Base-by-base conservation (phyloP, 306 rosid species). In the Gynostemma pentaphyllum region DNA sequence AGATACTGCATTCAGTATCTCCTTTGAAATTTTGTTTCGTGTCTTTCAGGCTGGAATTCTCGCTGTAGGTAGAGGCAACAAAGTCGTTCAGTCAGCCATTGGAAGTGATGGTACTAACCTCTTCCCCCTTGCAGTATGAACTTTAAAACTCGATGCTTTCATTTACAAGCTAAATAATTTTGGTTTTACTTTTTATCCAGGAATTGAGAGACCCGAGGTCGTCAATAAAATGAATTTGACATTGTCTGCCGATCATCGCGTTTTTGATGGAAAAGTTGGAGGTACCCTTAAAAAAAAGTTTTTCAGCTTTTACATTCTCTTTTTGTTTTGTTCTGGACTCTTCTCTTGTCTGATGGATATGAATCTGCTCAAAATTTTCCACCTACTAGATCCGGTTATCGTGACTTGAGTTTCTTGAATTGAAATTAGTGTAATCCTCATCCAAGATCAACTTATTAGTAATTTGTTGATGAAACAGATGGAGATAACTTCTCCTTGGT, bases 31-130 rank as follows among this genome's bases (percentile, higher is more conserved):
- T 53, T 61, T 42, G 24, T 71, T 57, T 76, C 45, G 61, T 70
- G 59, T 76, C 50, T 67, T 83, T 78, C 83, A 92, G 99, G 88
- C 95, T 64, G 81, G 99, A 71, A 92, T 92, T 75, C 94, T 92
- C 63, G 99, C 99, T 34, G 97, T 92, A 23, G 97, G 99, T 36
- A 86, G 95, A 80, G 99, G 99, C 78, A 92, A 79, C 79, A 84
- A 86, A 82, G 94, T 86, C 66, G 84, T 92, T 51, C 90, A 82
- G 77, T 84, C 95, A 41, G 81, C 79, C 45, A 70, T 76, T 45
- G 96, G 86, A 67, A 67, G 75, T 66, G 96, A 92, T 75, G 96
- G 96, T 92, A 88, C 72, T 47, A 28, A 41, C 54, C 75, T 70
- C 23, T 62, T 27, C 60, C 40, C 54, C 23, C 57, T 76, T 45